Base-by-base conservation (phyloP, 345 rosid genomes). In the Camelina hispida region DNA sequence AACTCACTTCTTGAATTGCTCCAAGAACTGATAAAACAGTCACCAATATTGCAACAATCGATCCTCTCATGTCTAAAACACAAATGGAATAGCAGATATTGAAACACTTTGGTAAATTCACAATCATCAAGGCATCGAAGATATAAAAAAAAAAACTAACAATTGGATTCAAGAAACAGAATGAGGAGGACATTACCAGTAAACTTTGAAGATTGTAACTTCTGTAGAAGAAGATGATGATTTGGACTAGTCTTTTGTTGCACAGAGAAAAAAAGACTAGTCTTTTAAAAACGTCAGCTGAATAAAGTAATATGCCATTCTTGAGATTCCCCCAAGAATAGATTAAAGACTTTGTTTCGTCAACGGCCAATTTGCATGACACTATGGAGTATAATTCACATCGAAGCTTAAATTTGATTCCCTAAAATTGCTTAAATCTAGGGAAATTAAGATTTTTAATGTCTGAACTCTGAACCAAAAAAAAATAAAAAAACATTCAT, bases 1-100 rank as follows among this genome's bases (percentile, higher is more conserved):
- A 82, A 35, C 42, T 62, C 62, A 77, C 84, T 76, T 52, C 59
- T 81, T 78, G 84, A 81, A 86, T 59, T 61, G 53, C 66, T 61
- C 82, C 87, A 48, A 85, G 80, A 85, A 81, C 61, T 35, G 74
- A 46, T 37, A 76, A 12, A 68, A 81, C 16, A 40, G 63, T 53
- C 58, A 68, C 23, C 42, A 81, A 76, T 69, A 81, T 35, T 38
- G 74, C 69, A 53, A 66, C 18, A 18, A 25, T n/a, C 14, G 50
- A 20, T 9, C 23, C 81, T 54, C 63, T 66, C 81, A 72, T 78
- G 57, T 65, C 62, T 76, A 59, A 62, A 53, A 56, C 72, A 16
- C n/a, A 72, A 25, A 43, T 30, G 48, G 64, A 47, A 56, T 43
- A 68, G 32, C 12, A 61, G 8, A 17, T 44, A 44, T 40, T 28